Percentiles rank a stretch among this genome's conserved stretches.
Conservation (phyloP, 257 asterid genomes). For the Solanum medicagineum region DNA sequence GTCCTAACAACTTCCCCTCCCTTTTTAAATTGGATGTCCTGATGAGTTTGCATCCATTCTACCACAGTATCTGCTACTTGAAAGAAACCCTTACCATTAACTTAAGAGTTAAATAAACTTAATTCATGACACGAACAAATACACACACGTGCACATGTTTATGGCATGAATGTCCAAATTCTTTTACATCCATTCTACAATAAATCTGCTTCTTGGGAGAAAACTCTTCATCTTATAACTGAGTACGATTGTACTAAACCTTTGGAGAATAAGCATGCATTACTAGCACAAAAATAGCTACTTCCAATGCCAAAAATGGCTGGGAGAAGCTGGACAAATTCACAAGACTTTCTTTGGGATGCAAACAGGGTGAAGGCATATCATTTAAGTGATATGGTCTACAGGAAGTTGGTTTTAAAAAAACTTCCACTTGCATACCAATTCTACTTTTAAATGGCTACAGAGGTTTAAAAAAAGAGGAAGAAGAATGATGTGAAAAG, state of each 20-base stretch:
- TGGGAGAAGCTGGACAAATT: not conserved
- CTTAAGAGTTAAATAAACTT: not conserved
- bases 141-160: not conserved
- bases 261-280: not conserved
- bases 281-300: not conserved
- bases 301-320: not conserved
- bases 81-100: not conserved
- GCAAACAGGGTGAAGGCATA: not conserved
- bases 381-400: not conserved
- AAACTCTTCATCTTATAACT: not conserved
- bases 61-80: not conserved
- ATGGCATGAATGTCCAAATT: not conserved
- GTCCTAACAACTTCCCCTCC: not conserved
- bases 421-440: not conserved
- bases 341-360: not conserved
- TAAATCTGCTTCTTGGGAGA: not conserved
- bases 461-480: not conserved
- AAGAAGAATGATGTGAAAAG: not conserved
- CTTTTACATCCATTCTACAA: not conserved
- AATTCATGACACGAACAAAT: not conserved
- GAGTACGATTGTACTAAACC: not conserved
- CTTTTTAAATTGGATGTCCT: not conserved
- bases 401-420: not conserved
- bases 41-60: not conserved
- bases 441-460: not conserved